A percentile compares a stretch with the other conserved stretches of the same genome.
phyloP scores from a whole-genome alignment of 2,329 filamentous ascomycete species.

The Aspergillus japonicus region DNA sequence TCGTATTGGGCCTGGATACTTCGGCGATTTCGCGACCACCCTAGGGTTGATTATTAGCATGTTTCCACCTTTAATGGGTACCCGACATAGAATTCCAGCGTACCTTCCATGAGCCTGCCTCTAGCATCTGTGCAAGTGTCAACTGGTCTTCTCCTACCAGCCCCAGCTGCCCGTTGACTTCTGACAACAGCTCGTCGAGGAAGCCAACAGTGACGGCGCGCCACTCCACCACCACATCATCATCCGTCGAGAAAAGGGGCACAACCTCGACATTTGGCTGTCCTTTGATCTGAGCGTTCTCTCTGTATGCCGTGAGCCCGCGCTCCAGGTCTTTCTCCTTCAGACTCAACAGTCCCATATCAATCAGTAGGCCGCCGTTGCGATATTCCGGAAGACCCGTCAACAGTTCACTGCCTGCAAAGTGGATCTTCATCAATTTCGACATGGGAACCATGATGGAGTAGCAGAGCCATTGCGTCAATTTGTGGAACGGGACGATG shows the following conservation, averaged over 20 bases:
- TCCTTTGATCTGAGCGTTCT: conserved; percentile 70
- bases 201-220: conserved; percentile 72
- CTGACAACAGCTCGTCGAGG: conserved; percentile 66
- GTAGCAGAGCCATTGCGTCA: conserved; percentile 93
- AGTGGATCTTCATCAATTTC: conserved; percentile 74
- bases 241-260: conserved; percentile 69
- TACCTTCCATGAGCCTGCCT: conserved; percentile 98
- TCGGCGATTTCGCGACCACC: conserved; percentile 94
- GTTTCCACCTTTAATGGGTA: too few species aligned
- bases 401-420: conserved; percentile 75
- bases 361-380: conserved; percentile 83
- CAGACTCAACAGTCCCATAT: conserved; percentile 76
- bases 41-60: conserved; percentile 47
- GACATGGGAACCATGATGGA: conserved; percentile 91
- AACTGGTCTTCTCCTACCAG: conserved; percentile 69
- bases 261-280: conserved; percentile 71
- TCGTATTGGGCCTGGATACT: conserved; percentile 91
- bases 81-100: conserved; percentile 26
- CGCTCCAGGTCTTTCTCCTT: conserved; percentile 68
- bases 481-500: conserved; percentile 89
- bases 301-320: conserved; percentile 67
- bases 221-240: conserved; percentile 80
- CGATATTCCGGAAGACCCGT: conserved; percentile 90
- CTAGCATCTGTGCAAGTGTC: conserved; percentile 81
- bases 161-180: conserved; percentile 67